Base-by-base conservation (phyloP, 768 basidiomycete species). In the Kwoniella dejecticola region DNA sequence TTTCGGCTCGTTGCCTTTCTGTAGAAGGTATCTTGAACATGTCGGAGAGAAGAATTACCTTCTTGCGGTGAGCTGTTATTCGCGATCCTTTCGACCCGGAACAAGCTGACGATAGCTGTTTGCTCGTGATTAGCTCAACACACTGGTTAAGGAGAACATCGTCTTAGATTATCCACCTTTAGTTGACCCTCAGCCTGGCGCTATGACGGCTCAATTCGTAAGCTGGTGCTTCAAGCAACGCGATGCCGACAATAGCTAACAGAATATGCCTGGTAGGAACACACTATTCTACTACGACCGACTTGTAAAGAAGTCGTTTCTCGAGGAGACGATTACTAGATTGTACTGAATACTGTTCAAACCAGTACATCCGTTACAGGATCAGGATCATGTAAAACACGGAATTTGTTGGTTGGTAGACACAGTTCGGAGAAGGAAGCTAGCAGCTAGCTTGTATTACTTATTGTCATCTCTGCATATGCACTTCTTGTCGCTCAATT, bases 1-100 rank as follows among this genome's bases (percentile, higher is more conserved):
- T 79, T 99, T 99, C 76, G 94, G 92, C 27, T 95, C 95, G 11
- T 80, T 98, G 62, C 94, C 96, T 3, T 99, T 90, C 80, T 97
- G 95, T 79, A 85, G 94, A 69, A 84, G 96, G 63, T 99, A 99
- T 79, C 85, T 99, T 19, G 96, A 98, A 73, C 87, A 94, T 24
- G 81, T 83, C 4, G 96, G 96, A 13, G 93, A 97, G 81, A 91
- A 85, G 81, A 91, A 89, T 79, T 95, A 99, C 77, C 81, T 98
- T 19, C 82, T 97, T 40, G 95, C 90, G 59, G 91, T 96, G 40
- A 62, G 80, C 63, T 27, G 24, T 1, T 8, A 42, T 12, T 49
- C 45, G 52, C 30, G 49, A 17, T 42, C 31, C 63, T 41, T 17
- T 13, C 26, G 17, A 30, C 10, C 1, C n/a, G 23, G 7, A 13